Base-by-base conservation (phyloP, 2,329 filamentous ascomycete species). In the Ophiostoma piceae region DNA sequence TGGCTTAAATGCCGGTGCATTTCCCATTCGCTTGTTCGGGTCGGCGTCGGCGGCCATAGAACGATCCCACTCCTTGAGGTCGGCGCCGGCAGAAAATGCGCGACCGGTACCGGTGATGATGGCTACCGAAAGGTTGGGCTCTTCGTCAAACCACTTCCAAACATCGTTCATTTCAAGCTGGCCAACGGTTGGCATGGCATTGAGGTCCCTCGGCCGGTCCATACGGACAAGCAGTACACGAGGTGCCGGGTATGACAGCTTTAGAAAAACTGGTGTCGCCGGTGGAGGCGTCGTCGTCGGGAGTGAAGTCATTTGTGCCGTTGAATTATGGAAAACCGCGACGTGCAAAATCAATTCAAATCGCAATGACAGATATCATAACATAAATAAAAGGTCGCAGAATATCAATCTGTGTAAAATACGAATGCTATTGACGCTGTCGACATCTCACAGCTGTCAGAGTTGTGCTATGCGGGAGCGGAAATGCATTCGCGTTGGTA, bases 1-100 rank as follows among this genome's bases (percentile, higher is more conserved):
- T 0, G 75, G 74, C 65, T 74, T 74, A 67, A 77, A 77, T 14
- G 74, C 74, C 2, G 75, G 75, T 29, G 75, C 71, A 47, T 74
- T 75, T 8, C 74, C 73, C 74, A 75, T 73, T 41, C 73, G 71
- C 41, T 69, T 73, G 68, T 71, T 73, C 1, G 73, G 74, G 62
- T 75, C 72, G 12, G 73, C 72, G 22, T 76, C 72, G 32, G 71
- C 71, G 11, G 73, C 72, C 75, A 77, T 76, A 62, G 74, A 76
- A 41, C 75, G 9, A 75, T 72, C 73, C 74, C 79, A 80, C 72
- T 85, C 85, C 68, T 85, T 84, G 66, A 87, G 76, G 71, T 87
- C 84, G 57, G 84, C 83, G 0, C 85, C 84, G 0, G 83, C 84
- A 68, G 82, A 86, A 75, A 87, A 87, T 0, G 84, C 82, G 73